Base-by-base conservation (phyloP, 2,329 filamentous ascomycete species). In the Colletotrichum tofieldiae region DNA sequence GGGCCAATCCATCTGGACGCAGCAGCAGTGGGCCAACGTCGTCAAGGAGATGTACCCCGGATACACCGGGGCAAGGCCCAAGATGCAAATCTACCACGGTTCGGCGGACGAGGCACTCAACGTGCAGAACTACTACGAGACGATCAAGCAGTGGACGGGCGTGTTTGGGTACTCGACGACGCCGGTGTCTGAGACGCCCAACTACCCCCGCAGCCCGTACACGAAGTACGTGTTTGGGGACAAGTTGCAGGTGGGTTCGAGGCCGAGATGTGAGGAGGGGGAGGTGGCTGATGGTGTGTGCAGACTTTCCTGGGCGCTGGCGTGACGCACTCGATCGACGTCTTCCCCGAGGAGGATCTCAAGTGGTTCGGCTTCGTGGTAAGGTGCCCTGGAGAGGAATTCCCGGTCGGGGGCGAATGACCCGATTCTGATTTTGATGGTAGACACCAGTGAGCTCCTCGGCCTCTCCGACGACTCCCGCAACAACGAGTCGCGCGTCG, bases 11-110 rank as follows among this genome's bases (percentile, higher is more conserved):
- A 83, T 83, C 52, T 79, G 81, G 66, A 84, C 83, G 1, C 81
- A 82, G 16, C 71, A 78, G 52, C 77, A 81, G 58, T 87, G 85
- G 85, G 82, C 82, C 29, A 80, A 83, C 68, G 77, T 82, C 23
- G 83, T 83, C 0, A 75, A 79, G 55, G 78, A 81, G 12, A 89
- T 88, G 83, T 88, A 88, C 76, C 86, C 87, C 0, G 84, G 84
- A 20, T 91, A 81, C 65, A 72, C 73, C 8, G 88, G 88, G 0
- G 74, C 84, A 1, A 80, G 88, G 3, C 89, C 89, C 0, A 85
- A 83, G 69, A 88, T 91, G 85, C 88, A 90, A 77, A 85, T 91
- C 73, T 91, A 87, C 82, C 89, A 91, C 75, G 89, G 89, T 32
- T 85, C 84, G 23, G 80, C 77, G 2, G 89, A 91, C 76, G 77